Percentiles rank a stretch among this genome's conserved stretches.
Conservation (phyloP, 139 green algal genomes). For the Deuterostichococcus epilithicus region DNA sequence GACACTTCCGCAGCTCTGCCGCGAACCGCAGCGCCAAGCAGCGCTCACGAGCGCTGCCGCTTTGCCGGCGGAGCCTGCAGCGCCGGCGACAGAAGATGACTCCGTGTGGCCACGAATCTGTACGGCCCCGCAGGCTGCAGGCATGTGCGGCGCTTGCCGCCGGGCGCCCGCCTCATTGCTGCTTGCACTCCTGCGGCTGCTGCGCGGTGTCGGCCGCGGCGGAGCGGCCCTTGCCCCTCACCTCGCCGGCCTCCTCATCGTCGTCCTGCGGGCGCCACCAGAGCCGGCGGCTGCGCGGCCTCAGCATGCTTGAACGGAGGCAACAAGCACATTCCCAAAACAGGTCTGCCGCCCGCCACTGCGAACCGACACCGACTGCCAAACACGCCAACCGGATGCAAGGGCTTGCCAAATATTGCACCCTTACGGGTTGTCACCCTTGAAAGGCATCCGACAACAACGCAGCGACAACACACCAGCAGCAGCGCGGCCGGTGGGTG, state of each 20-base stretch:
- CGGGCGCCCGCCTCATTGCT: too few species aligned
- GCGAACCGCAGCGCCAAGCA: too few species aligned
- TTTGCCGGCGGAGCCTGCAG: too few species aligned
- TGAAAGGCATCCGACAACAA: background rate
- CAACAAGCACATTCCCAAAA: slow-evolving; percentile 13
- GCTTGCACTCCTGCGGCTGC: slow-evolving; percentile 77
- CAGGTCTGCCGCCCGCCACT: background rate
- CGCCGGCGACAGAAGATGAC: too few species aligned
- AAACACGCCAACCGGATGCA: too few species aligned
- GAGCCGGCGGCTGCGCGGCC: slow-evolving; percentile 1
- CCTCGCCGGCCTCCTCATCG: background rate
- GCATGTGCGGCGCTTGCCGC: too few species aligned
- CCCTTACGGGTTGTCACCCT: background rate
- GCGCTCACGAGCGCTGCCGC: too few species aligned
- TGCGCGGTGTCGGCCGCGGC: slow-evolving; percentile 7
- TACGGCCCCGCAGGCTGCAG: too few species aligned
- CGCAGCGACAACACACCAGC: background rate
- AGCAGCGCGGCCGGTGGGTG: background rate
- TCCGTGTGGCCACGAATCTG: too few species aligned
- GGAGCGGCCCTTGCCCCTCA: background rate
- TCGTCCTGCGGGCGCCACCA: background rate
- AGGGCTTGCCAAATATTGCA: too few species aligned
- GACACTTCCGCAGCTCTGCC: too few species aligned
- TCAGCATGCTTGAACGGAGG: slow-evolving; percentile 3
- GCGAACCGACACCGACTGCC: background rate